Base-by-base conservation (phyloP, 495 filamentous ascomycete species). In the Annulohypoxylon maeteangense region DNA sequence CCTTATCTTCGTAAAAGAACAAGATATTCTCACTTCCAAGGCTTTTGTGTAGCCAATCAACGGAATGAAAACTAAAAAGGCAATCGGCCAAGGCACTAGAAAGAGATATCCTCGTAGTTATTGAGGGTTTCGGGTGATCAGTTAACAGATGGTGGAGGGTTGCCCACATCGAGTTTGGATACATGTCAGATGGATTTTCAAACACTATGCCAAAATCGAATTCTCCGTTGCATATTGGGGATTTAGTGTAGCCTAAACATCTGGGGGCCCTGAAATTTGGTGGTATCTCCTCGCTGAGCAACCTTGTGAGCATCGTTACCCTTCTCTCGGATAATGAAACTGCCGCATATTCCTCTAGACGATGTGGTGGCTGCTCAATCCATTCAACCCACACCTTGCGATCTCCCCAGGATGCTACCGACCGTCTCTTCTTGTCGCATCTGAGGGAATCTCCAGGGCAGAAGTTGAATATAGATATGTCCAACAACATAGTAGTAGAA, bases 31-130 rank as follows among this genome's bases (percentile, higher is more conserved):
- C 77, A 51, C 80, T 83, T 25, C 85, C 81, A 0, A 89, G 71
- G 2, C 84, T 84, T 71, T 89, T 89, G 78, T 88, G 87, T 25
- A 88, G 72, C 86, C 85, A 89, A 54, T 86, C 84, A 1, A 87
- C 83, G 0, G 84, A 79, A 54, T 89, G 87, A 0, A 89, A 76
- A 42, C 76, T 68, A 25, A 62, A 62, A 23, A 50, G 29, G 50
- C 61, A 64, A 20, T 48, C 18, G 7, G 18, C 44, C n/a, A 48
- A 12, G 2, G 44, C 7, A 12, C 20, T 48, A 8, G 18, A 48
- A 8, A 48, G 44, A 7, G 44, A 23, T 10, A 48, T 11, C 18
- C 44, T 48, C 7, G 44, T 11, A 48, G 18, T 23, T 1, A 55
- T 44, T 18, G 48, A 7, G 22, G 48, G 48, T n/a, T 44, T 55